Base-by-base conservation (phyloP, 345 rosid genomes). In the Salix viminalis region DNA sequence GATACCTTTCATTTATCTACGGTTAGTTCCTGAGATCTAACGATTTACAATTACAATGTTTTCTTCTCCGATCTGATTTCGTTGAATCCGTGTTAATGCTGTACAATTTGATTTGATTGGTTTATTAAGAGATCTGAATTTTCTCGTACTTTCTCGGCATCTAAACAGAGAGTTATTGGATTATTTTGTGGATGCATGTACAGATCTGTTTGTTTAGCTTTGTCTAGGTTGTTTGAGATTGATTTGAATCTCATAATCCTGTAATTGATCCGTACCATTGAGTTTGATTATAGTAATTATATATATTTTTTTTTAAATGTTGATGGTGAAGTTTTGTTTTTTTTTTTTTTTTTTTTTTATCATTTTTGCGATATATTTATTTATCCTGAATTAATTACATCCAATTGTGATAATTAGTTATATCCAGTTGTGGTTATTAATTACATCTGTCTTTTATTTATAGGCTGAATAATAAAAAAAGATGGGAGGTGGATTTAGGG, bases 401-500 rank as follows among this genome's bases (percentile, higher is more conserved):
- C 44, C 44, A 41, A 12, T 41, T 41, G 13, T 41, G 44, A 41
- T 41, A 41, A 10, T 41, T 41, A 0, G 44, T 2, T 41, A 12
- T 2, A 41, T 41, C 14, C 13, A 12, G 14, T 41, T 10, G 44
- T 41, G 14, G 2, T 56, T 4, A 23, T 2, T 56, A 56, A n/a
- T n/a, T 23, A n/a, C 24, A 58, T 58, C 26, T 58, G 14, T 58
- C 23, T 10, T 58, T 56, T 58, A 11, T 12, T n/a, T n/a, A n/a
- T 58, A 58, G 62, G 62, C 62, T 58, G 62, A 58, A 58, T 73
- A 72, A n/a, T n/a, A 26, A 34, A 16, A 30, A 73, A 82, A 62
- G 32, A 90, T 91, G 92, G 92, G 89, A 71, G 90, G 95, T 67
- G 95, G 95, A 48, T 91, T 91, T 66, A 81, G 95, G 76, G 91